Evolutionary conservation across 169 alveolate genomes (phyloP).

Genomic region (Plasmodium vivax): DNA sequence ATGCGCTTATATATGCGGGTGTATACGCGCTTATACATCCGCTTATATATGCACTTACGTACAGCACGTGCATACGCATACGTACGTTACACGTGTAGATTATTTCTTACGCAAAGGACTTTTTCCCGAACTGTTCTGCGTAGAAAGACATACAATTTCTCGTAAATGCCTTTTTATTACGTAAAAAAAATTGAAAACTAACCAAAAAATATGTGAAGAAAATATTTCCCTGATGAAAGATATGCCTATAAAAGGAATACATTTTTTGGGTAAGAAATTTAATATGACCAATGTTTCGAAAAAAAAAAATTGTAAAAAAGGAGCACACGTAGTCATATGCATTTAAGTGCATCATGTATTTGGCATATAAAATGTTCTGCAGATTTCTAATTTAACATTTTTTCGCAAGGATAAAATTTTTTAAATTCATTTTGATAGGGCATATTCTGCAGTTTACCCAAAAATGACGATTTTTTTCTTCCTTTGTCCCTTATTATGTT

Average conservation of each 20-base stretch:
- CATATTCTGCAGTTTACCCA: neutral
- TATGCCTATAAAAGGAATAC: neutral
- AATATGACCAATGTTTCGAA: neutral
- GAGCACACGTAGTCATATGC: neutral
- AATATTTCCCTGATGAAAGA: neutral
- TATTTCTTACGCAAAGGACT: neutral
- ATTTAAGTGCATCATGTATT: slow-evolving; percentile 3
- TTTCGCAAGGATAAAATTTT: neutral
- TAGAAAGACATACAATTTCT: neutral
- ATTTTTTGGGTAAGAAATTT: neutral
- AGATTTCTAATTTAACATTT: neutral
- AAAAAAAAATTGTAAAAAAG: neutral
- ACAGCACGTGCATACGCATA: neutral
- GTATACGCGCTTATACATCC: neutral
- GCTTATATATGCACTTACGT: neutral
- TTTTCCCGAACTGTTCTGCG: neutral
- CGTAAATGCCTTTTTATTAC: neutral
- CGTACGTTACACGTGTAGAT: neutral
- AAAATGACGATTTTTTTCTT: neutral
- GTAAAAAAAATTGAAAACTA: neutral
- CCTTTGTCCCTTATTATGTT: neutral
- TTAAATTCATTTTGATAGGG: neutral
- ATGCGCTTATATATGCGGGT: neutral
- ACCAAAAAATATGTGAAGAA: neutral
- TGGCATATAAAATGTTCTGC: neutral